Evolutionary conservation across 2,329 filamentous ascomycete genomes (phyloP), one percentile per base, ranked within the genome.

Genomic region (Aspergillus pseudonomiae): DNA sequence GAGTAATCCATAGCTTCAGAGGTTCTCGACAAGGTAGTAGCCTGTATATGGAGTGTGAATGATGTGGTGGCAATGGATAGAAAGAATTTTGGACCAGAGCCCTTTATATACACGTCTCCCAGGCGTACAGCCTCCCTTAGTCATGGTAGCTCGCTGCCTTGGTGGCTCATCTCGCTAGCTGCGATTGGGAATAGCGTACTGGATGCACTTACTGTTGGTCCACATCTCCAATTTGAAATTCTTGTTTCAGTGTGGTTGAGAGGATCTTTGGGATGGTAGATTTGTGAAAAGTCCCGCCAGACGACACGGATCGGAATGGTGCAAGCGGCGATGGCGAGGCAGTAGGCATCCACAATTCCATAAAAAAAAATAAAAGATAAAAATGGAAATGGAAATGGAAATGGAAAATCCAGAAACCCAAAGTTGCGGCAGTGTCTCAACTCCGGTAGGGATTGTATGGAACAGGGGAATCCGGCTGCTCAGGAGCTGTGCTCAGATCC

Each of bases 241-340:
- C 14, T 41, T 9, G 16, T 6, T 19, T 3, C 14, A 19, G 36
- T 19, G 16, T 16, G 7, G 14, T 19, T 41, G 2, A 2, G 16
- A 12, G 36, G 36, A 16, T 6, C 14, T 16, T 36, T 5, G 14
- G 34, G 1, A 36, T 14, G 14, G 4, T 36, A 36, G 34, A 6
- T 16, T 10, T n/a, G 34, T 0, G 9, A 41, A n/a, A 9, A 1
- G 0, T 39, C 11, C 16, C 0, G 4, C 16, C 16, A 19, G 4
- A n/a, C 16, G 16, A 16, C 6, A 9, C 16, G 0, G 36, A 3
- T 4, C 21, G 21, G 6, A 16, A 39, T 39, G 6, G 16, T 39
- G 2, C 2, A 9, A 9, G 6, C 14, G 19, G 6, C 1, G 6
- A 39, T 7, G 36, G 7, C 14, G 12, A 39, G 1, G 16, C 6